phyloP scores from a whole-genome alignment of 371 early-diverging fungal species.

The Rhizopus arrhizus region DNA sequence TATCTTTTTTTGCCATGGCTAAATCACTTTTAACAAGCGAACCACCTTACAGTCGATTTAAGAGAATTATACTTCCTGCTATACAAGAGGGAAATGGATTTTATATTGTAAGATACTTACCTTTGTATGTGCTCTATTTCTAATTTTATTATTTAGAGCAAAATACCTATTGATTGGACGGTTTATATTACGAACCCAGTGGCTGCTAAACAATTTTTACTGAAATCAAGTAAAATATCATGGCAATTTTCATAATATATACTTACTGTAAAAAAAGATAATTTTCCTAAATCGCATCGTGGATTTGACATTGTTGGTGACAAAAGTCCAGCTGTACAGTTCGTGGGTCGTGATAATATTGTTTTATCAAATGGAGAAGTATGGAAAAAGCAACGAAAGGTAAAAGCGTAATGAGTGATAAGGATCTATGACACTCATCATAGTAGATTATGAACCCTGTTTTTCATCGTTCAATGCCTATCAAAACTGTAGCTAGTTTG shows the following conservation, averaged over 20 bases:
- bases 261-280: slow-evolving; percentile 1
- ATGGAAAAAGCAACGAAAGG: slow-evolving; percentile 26
- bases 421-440: background rate
- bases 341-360: slow-evolving; percentile 15
- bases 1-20: slow-evolving; percentile 14
- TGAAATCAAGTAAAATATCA: slow-evolving; percentile 12
- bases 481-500: slow-evolving; percentile 14
- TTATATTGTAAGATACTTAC: slow-evolving; percentile 6
- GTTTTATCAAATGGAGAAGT: slow-evolving; percentile 7
- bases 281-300: background rate
- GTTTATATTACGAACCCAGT: slow-evolving; percentile 8
- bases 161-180: slow-evolving; percentile 10
- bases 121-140: no score
- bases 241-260: background rate
- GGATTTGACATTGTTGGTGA: background rate
- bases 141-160: slow-evolving; percentile 4
- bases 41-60: slow-evolving; percentile 1
- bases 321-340: slow-evolving; percentile 2
- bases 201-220: slow-evolving; percentile 10
- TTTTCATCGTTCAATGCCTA: slow-evolving; percentile 43
- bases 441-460: slow-evolving; percentile 39
- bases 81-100: background rate
- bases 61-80: background rate
- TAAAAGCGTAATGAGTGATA: background rate
- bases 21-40: slow-evolving; percentile 14